Conservation (phyloP, 306 rosid genomes). For the Trichosanthes cucumerina region DNA sequence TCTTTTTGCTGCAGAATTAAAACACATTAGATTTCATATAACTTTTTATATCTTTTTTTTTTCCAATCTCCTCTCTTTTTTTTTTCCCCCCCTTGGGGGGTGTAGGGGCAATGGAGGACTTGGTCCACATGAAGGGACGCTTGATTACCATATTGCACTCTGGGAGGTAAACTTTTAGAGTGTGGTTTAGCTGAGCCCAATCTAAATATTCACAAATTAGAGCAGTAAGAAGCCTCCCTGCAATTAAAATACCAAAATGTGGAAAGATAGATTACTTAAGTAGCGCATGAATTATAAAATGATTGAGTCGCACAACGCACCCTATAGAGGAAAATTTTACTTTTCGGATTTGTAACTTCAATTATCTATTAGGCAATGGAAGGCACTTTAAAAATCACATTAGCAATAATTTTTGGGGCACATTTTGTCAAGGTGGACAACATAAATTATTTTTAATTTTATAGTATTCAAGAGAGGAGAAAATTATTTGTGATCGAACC, state of each 20-base stretch:
- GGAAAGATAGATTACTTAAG: neutral
- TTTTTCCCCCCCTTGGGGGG: neutral
- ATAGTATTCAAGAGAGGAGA: neutral
- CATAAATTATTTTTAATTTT: neutral
- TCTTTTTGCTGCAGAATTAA: slow-evolving; percentile 66
- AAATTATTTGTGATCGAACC: slow-evolving; percentile 22
- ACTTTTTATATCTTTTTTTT: neutral
- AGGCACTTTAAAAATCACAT: neutral
- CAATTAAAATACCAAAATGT: slow-evolving; percentile 15
- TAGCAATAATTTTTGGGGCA: neutral
- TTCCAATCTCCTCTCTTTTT: neutral
- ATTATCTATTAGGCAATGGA: neutral
- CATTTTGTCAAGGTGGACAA: neutral
- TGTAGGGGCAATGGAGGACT: neutral
- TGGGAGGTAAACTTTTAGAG: slow-evolving; percentile 85
- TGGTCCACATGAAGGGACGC: neutral
- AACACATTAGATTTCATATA: neutral
- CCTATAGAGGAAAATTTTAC: neutral
- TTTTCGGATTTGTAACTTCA: neutral
- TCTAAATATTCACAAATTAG: slow-evolving; percentile 86
- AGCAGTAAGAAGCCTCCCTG: slow-evolving; percentile 93
- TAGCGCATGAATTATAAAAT: neutral
- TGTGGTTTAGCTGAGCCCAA: slow-evolving; percentile 95
- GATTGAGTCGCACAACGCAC: neutral
- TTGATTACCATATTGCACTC: slow-evolving; percentile 92